Percentiles rank a stretch among this genome's conserved stretches.
Conservation (phyloP, 768 basidiomycete species). For the Suillus luteus region DNA sequence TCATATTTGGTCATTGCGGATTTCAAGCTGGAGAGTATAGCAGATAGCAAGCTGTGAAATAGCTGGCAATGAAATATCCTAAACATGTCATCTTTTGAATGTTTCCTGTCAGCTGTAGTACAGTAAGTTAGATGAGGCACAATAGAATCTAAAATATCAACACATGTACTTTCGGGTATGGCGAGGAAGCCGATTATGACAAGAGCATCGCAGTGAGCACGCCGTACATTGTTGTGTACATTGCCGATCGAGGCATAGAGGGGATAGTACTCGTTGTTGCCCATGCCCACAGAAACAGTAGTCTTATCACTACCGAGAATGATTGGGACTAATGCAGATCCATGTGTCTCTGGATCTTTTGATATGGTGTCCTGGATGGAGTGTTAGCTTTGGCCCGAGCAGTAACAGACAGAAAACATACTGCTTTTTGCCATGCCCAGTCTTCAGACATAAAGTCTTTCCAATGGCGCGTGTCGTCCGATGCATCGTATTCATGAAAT, state of each 20-base stretch:
- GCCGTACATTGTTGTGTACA: slow-evolving; percentile 12
- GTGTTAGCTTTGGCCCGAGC: not conserved
- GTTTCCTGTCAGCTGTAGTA: not conserved
- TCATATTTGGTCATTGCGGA: slow-evolving; percentile 29
- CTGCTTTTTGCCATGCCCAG: slow-evolving; percentile 17
- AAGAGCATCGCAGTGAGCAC: slow-evolving; percentile 14
- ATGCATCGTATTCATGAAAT: slow-evolving; percentile 16
- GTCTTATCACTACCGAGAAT: slow-evolving; percentile 20
- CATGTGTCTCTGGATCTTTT: slow-evolving; percentile 10
- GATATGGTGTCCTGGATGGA: not conserved
- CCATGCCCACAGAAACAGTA: slow-evolving; percentile 16
- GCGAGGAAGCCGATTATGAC: slow-evolving; percentile 32
- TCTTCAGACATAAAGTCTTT: slow-evolving; percentile 30
- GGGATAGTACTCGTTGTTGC: slow-evolving; percentile 16
- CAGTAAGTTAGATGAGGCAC: accelerated
- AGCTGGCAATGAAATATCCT: slow-evolving; percentile 30
- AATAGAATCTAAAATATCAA: not conserved
- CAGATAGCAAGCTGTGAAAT: slow-evolving; percentile 32
- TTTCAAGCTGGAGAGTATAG: slow-evolving; percentile 27
- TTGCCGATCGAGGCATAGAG: slow-evolving; percentile 18
- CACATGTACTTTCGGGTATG: slow-evolving; percentile 20
- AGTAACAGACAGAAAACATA: not conserved
- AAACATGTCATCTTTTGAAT: slow-evolving; percentile 22
- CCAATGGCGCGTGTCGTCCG: slow-evolving; percentile 13
- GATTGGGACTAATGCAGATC: slow-evolving; percentile 15